Percentiles rank a stretch among this genome's conserved stretches.
Conservation (phyloP, 2,329 filamentous ascomycete genomes). For the Ophiostoma sp. region DNA sequence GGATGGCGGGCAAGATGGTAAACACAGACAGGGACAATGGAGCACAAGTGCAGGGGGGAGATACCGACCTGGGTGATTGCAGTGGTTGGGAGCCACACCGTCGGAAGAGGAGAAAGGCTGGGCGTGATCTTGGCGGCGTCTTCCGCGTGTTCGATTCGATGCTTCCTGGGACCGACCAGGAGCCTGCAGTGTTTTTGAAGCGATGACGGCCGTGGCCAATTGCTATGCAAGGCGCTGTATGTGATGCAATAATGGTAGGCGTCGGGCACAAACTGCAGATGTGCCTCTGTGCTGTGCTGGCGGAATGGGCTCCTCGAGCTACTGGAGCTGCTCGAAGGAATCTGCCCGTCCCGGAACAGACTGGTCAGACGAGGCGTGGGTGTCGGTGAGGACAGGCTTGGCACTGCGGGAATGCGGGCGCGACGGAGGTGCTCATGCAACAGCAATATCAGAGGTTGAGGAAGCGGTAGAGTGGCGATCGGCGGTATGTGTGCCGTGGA, state of each 20-base stretch:
- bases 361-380: background rate
- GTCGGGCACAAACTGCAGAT: background rate
- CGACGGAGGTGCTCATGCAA: constrained; percentile 1
- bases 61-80: constrained; percentile 17
- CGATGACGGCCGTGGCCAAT: too few relatives aligned
- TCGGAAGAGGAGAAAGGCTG: constrained; percentile 22
- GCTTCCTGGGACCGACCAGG: background rate
- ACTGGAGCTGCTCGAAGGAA: background rate
- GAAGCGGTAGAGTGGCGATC: constrained; percentile 7
- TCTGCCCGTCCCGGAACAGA: background rate
- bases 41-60: background rate
- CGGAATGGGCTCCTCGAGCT: background rate
- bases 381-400: constrained; percentile 12
- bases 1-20: background rate
- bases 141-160: background rate
- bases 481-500: constrained; percentile 1
- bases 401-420: constrained; percentile 3
- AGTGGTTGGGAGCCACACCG: constrained; percentile 16
- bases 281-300: background rate
- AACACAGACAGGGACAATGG: background rate
- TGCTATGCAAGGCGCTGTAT: too few relatives aligned
- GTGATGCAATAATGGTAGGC: background rate
- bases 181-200: background rate
- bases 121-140: constrained; percentile 19
- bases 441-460: background rate